Percentiles rank a stretch among this genome's conserved stretches.
Evolutionary conservation across 805 yeast genomes (phyloP).

Genomic region (Sugiyamaella smithiae): DNA sequence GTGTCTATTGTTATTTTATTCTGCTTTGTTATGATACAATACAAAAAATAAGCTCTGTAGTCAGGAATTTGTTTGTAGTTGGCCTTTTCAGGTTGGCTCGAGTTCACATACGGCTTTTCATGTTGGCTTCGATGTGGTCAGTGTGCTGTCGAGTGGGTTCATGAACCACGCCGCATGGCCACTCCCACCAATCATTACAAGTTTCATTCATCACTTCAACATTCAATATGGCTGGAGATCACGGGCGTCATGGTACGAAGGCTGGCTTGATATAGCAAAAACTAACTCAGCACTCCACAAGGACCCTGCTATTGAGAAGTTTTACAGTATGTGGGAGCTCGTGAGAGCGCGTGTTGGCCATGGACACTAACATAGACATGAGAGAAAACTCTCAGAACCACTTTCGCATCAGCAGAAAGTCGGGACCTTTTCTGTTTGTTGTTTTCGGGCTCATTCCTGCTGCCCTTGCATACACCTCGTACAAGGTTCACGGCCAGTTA

Average conservation of each 20-base stretch:
- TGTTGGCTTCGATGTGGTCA: no score
- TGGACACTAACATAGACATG: constrained; percentile 27
- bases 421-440: constrained; percentile 32
- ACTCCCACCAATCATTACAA: constrained; percentile 1
- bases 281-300: constrained; percentile 28
- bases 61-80: no score
- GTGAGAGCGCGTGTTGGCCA: no score
- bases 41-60: no score
- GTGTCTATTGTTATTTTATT: no score
- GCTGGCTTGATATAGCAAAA: neutral
- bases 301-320: constrained; percentile 36
- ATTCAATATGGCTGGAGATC: constrained; percentile 17
- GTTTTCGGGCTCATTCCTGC: constrained; percentile 35
- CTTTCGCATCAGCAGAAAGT: constrained; percentile 30
- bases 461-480: constrained; percentile 34
- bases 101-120: no score
- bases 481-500: constrained; percentile 29
- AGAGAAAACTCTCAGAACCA: constrained; percentile 30
- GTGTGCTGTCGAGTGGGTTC: no score
- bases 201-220: neutral
- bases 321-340: constrained; percentile 25
- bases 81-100: no score
- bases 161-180: constrained; percentile 1
- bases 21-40: no score
- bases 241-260: constrained; percentile 10